phyloP scores from a whole-genome alignment of 2,329 filamentous ascomycete genomes.

The Aspergillus fijiensis region DNA sequence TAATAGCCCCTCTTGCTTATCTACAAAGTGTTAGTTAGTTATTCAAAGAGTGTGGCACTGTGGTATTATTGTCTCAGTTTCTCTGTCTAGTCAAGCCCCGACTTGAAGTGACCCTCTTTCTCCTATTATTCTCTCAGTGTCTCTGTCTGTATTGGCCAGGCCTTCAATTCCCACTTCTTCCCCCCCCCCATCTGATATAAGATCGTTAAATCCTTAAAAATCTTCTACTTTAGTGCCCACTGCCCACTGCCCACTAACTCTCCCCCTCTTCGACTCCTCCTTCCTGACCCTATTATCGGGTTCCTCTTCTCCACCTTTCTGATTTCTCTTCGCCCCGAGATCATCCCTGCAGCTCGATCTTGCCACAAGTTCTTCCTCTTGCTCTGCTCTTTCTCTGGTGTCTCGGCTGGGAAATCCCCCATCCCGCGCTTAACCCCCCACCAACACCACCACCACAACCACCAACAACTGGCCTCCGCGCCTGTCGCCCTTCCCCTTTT shows the following conservation, averaged over 20 bases:
- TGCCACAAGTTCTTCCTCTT: neutral
- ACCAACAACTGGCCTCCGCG: slow-evolving; percentile 8
- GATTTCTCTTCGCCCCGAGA: neutral
- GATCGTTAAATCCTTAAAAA: neutral
- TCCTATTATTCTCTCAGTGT: neutral
- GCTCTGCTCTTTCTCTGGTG: neutral
- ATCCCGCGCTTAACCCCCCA: slow-evolving; percentile 7
- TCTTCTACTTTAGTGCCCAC: neutral
- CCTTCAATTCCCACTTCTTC: neutral
- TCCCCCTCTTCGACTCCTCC: neutral
- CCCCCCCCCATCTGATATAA: neutral
- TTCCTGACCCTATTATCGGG: neutral
- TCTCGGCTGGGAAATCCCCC: slow-evolving; percentile 5
- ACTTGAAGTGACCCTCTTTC: neutral
- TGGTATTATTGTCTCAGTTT: neutral
- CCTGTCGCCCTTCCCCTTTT: slow-evolving; percentile 9
- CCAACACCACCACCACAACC: neutral
- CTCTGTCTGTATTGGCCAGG: neutral
- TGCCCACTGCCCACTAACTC: neutral
- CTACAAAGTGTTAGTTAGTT: neutral
- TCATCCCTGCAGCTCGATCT: neutral
- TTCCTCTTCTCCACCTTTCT: neutral
- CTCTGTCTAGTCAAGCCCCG: neutral
- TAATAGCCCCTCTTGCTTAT: neutral
- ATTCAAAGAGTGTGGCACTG: neutral